Base-by-base conservation (phyloP, 2,329 filamentous ascomycete genomes). In the Graphilbum sp. region DNA sequence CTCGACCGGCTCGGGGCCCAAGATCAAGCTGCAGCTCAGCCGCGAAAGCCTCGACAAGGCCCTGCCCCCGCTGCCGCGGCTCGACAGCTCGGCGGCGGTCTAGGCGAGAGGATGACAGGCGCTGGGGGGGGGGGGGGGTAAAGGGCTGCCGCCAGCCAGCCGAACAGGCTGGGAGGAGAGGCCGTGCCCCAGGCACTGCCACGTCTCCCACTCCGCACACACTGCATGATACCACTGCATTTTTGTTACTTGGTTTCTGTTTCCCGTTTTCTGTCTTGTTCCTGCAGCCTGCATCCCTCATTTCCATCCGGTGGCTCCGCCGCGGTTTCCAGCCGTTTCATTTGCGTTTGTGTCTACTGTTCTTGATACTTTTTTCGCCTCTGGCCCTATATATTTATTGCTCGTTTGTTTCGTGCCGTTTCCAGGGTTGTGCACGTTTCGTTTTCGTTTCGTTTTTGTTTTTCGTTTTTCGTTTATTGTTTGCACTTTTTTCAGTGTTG, bases 41-140 rank as follows among this genome's bases (percentile, higher is more conserved):
- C 64, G 63, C 34, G 66, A 71, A 31, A 75, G 71, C 45, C 55
- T 76, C 32, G 68, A 76, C 46, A 78, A 78, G 55, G 63, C 64
- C 11, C 52, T 77, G 34, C 73, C 72, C 7, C 68, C 71, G 3
- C 52, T 78, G 33, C 73, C 73, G 2, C 44, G 41, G 7, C 29
- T 46, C 12, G 41, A 44, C 34, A 9, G 27, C 27, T 29, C 27
- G 47, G 30, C 16, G 17, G n/a, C n/a, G n/a, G n/a, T n/a, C 36
- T 9, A 38, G 39, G 2, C 34, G 33, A 30, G n/a, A n/a, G n/a
- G n/a, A n/a, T n/a, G n/a, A n/a, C n/a, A n/a, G n/a, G n/a, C n/a
- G n/a, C n/a, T n/a, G 24, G 12, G 12, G n/a, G 21, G 19, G 33
- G n/a, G 23, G 24, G 3, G 19, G 12, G 18, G n/a, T 20, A 24